phyloP scores from a whole-genome alignment of 2,329 filamentous ascomycete genomes.

The Apiospora hydei region DNA sequence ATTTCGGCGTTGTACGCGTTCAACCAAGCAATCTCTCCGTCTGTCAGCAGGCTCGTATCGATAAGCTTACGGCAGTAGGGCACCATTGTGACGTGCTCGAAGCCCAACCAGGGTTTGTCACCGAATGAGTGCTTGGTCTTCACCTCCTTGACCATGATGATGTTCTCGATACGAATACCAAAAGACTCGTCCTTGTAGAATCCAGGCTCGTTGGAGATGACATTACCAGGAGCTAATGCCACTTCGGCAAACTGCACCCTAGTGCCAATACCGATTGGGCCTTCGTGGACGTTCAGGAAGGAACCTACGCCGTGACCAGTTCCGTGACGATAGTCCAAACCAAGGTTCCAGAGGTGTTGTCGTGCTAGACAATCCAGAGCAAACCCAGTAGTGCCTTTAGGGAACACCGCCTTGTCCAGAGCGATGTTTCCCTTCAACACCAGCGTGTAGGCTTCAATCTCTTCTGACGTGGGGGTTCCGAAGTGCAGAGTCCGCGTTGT shows the following conservation, averaged over 20 bases:
- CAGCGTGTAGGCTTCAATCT: slow-evolving; percentile 89
- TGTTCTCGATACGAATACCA: slow-evolving; percentile 95
- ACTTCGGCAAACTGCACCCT: slow-evolving; percentile 92
- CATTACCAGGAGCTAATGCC: slow-evolving; percentile 87
- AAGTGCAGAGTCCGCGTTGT: slow-evolving; percentile 95
- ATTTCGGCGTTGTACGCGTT: slow-evolving; percentile 87
- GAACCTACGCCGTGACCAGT: slow-evolving; percentile 96
- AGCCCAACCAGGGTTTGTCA: slow-evolving; percentile 92
- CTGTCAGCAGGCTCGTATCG: slow-evolving; percentile 74
- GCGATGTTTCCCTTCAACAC: slow-evolving; percentile 95
- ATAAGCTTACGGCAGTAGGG: slow-evolving; percentile 92
- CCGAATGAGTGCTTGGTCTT: slow-evolving; percentile 88
- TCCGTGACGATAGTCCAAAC: slow-evolving; percentile 93
- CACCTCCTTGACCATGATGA: slow-evolving; percentile 89
- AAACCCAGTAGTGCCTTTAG: slow-evolving; percentile 93
- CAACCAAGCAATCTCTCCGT: slow-evolving; percentile 82
- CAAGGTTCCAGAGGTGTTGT: slow-evolving; percentile 88
- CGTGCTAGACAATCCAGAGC: slow-evolving; percentile 88
- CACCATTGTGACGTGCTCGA: slow-evolving; percentile 97
- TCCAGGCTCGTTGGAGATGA: slow-evolving; percentile 94
- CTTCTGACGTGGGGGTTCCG: slow-evolving; percentile 80
- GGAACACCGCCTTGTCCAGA: slow-evolving; percentile 85
- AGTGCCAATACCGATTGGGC: slow-evolving; percentile 94
- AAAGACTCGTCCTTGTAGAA: slow-evolving; percentile 97
- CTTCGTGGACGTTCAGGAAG: slow-evolving; percentile 96